Base-by-base conservation (phyloP, 805 yeast species). In the Cyberlindnera saturnus region DNA sequence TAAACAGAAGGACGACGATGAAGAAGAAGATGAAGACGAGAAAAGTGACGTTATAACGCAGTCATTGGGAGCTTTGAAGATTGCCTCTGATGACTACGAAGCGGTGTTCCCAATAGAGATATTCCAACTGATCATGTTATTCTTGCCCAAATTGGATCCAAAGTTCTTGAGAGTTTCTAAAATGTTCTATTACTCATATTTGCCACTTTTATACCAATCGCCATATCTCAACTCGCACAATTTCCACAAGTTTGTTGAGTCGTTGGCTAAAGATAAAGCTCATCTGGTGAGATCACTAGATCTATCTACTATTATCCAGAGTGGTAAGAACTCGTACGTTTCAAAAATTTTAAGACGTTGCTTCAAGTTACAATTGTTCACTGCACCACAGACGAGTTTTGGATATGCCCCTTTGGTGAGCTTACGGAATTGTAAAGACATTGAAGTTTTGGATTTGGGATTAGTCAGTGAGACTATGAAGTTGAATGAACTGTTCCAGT, bases 381-480 rank as follows among this genome's bases (percentile, higher is more conserved):
- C 85, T 7, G 96, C 98, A 0, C 96, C 98, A 3, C 98, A 91
- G 59, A 82, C 97, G 29, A 84, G 95, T 65, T 91, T 93, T 67
- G 99, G 99, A 0, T 74, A 81, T 39, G 85, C 95, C 2, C 97
- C 98, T 1, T 65, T 91, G 51, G 75, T 87, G n/a, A 81, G 95
- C 40, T 69, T 93, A 36, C 75, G 86, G 45, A 69, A 81, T 35
- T 93, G 99, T 60, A 66, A 66, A 18, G 70, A 73, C 26, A 65
- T 91, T 44, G 70, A 70, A 48, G 74, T 78, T 2, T 66, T 91
- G 32, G 97, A 91, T 59, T 64, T 91, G 46, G 77, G 96, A 11
- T 68, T 89, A 19, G 97, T 91, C 3, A 85, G 96, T 3, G 98
- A 90, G 63, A 86, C 95, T 0, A 85, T 93, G 6, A 90, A 89